phyloP scores from a whole-genome alignment of 768 basidiomycete species.

The Suillus placidus region DNA sequence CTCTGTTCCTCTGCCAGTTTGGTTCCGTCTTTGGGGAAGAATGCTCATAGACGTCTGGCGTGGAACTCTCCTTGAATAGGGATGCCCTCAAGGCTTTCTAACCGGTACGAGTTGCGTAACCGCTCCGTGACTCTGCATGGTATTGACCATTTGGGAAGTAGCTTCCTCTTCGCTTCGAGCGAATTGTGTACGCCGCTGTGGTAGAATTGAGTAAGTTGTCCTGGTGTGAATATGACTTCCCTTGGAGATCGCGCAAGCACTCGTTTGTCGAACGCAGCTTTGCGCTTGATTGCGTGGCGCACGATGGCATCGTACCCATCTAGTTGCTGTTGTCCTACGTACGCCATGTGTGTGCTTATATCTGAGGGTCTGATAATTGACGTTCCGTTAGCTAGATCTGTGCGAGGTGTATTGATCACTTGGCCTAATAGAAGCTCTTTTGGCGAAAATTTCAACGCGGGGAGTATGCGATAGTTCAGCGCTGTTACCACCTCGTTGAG shows the following conservation, averaged over 20 bases:
- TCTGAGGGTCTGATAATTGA: too few relatives aligned
- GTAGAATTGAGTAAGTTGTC: conserved; percentile 37
- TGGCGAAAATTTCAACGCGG: too few relatives aligned
- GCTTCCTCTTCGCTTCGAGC: conserved; percentile 33
- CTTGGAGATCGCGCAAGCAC: conserved; percentile 17
- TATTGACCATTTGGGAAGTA: conserved; percentile 33
- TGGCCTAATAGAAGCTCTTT: too few relatives aligned
- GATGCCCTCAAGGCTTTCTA: accelerated
- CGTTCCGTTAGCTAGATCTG: too few relatives aligned
- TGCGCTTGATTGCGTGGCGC: conserved; percentile 19
- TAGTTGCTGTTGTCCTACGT: too few relatives aligned
- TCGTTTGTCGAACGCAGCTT: conserved; percentile 30
- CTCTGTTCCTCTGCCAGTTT: too few relatives aligned
- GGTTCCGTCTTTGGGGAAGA: too few relatives aligned
- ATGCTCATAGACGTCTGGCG: background rate
- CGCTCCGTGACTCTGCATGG: conserved; percentile 13
- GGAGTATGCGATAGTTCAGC: too few relatives aligned
- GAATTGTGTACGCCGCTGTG: conserved; percentile 25
- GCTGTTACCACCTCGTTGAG: too few relatives aligned
- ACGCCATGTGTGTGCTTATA: too few relatives aligned
- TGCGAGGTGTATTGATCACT: too few relatives aligned
- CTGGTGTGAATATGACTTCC: conserved; percentile 27
- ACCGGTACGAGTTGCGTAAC: background rate
- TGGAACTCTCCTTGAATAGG: background rate
- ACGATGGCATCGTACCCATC: too few relatives aligned